phyloP scores from a whole-genome alignment of 1,284 basidiomycete genomes.

The Meira miltonrushii region DNA sequence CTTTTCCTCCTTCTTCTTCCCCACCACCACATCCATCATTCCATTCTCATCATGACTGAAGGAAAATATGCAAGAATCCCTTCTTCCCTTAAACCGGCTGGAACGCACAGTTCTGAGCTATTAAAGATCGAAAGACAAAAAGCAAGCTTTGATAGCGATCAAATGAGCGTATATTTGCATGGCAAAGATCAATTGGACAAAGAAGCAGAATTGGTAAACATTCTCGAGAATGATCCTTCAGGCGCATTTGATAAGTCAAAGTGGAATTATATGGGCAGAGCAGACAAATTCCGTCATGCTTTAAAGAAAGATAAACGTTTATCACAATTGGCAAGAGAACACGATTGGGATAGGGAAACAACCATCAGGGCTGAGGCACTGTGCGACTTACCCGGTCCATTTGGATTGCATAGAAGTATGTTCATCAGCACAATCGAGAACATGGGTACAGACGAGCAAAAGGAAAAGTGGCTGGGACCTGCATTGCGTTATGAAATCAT shows the following conservation, averaged over 20 bases:
- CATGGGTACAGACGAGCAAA: constrained; percentile 43
- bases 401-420: constrained; percentile 42
- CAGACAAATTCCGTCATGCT: constrained; percentile 49
- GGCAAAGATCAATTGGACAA: constrained; percentile 46
- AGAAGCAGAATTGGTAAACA: constrained; percentile 57
- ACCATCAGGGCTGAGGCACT: constrained; percentile 32
- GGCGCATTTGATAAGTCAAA: constrained; percentile 62
- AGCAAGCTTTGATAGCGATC: constrained; percentile 39
- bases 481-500: constrained; percentile 39
- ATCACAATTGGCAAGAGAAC: constrained; percentile 48
- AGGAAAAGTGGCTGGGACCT: constrained; percentile 37
- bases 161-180: constrained; percentile 42
- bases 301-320: constrained; percentile 52
- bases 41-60: not conserved
- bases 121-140: constrained; percentile 38
- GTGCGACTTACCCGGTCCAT: constrained; percentile 31
- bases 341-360: constrained; percentile 52
- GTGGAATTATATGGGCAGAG: constrained; percentile 56
- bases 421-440: constrained; percentile 46
- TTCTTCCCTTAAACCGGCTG: constrained; percentile 40
- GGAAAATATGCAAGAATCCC: constrained; percentile 20
- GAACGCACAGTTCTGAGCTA: constrained; percentile 33
- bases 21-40: not conserved
- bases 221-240: constrained; percentile 60
- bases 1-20: no score